phyloP scores from a whole-genome alignment of 495 filamentous ascomycete genomes.

The Aspergillus campestris region DNA sequence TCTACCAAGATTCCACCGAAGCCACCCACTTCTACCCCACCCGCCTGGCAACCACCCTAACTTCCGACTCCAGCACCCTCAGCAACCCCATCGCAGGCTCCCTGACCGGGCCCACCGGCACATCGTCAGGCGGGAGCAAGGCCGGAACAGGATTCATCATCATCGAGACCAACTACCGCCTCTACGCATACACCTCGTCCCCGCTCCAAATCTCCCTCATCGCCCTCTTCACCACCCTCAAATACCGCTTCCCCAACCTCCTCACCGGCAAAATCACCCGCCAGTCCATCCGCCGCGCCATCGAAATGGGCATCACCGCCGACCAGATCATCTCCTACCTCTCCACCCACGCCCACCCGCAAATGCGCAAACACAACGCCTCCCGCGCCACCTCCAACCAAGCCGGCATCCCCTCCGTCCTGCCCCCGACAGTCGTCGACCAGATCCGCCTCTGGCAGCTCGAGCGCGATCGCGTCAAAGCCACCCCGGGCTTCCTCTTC shows the following conservation, averaged over 20 bases:
- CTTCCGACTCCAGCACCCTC: conserved; percentile 63
- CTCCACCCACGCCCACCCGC: conserved; percentile 80
- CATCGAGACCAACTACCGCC: conserved; percentile 95
- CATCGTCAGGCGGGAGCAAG: conserved; percentile 21
- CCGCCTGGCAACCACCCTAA: conserved; percentile 87
- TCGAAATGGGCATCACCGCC: conserved; percentile 83
- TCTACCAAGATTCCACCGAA: conserved; percentile 58
- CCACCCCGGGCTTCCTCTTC: conserved; percentile 76
- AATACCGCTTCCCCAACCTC: conserved; percentile 83
- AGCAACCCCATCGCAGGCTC: conserved; percentile 34
- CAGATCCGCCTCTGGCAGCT: conserved; percentile 97
- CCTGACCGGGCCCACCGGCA: conserved; percentile 24
- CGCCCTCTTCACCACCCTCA: conserved; percentile 77
- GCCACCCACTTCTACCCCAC: conserved; percentile 82
- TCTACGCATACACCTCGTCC: conserved; percentile 93
- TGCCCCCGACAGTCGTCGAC: conserved; percentile 93
- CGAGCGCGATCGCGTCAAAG: conserved; percentile 84
- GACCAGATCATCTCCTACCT: conserved; percentile 91
- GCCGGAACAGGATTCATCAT: conserved; percentile 74
- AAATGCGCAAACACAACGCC: conserved; percentile 63
- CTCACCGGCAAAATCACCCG: conserved; percentile 84
- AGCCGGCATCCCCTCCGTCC: conserved; percentile 44
- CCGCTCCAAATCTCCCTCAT: conserved; percentile 90
- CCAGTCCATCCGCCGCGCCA: conserved; percentile 74
- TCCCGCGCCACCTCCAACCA: conserved; percentile 35